A percentile compares a stretch with the other conserved stretches of the same genome.
Evolutionary conservation across 2,329 filamentous ascomycete genomes (phyloP).

Genomic region (Ophiobolus disseminans): DNA sequence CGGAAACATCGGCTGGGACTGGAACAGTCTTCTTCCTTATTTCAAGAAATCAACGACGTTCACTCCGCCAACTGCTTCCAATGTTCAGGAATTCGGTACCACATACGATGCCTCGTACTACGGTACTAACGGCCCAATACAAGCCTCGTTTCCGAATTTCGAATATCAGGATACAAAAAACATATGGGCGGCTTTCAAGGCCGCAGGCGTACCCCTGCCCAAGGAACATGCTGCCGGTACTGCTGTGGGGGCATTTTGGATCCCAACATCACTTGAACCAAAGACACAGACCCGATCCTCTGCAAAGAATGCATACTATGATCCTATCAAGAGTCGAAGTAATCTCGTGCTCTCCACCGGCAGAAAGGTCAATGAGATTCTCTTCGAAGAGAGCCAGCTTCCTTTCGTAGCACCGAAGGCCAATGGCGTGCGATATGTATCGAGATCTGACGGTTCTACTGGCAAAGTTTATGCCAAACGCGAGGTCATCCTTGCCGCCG

Average conservation of each 20-base stretch:
- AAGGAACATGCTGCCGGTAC: constrained; percentile 37
- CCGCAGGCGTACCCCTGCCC: constrained; percentile 22
- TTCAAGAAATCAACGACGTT: constrained; percentile 42
- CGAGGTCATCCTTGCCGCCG: constrained; percentile 68
- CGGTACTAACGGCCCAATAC: constrained; percentile 30
- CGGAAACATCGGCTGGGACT: constrained; percentile 60
- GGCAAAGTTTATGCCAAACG: constrained; percentile 29
- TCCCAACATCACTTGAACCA: constrained; percentile 32
- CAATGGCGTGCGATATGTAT: constrained; percentile 30
- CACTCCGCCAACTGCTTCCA: constrained; percentile 19
- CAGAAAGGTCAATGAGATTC: constrained; percentile 34
- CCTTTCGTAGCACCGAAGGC: constrained; percentile 20
- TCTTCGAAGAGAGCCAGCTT: constrained; percentile 24
- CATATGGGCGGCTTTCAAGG: constrained; percentile 30
- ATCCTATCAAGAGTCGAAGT: constrained; percentile 26
- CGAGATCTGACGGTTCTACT: constrained; percentile 22
- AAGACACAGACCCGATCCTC: constrained; percentile 44
- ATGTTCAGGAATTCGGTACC: constrained; percentile 26
- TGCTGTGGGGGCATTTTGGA: constrained; percentile 39
- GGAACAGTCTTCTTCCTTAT: constrained; percentile 36
- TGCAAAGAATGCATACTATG: constrained; percentile 38
- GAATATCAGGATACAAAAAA: constrained; percentile 31
- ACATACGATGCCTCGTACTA: constrained; percentile 36
- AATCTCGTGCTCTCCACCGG: constrained; percentile 32
- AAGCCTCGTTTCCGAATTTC: constrained; percentile 34